These are phyloP conservation scores for Penicillium sp. DNA, from an alignment of 2,329 filamentous ascomycete species.

Conservation along the genomic window DNA sequence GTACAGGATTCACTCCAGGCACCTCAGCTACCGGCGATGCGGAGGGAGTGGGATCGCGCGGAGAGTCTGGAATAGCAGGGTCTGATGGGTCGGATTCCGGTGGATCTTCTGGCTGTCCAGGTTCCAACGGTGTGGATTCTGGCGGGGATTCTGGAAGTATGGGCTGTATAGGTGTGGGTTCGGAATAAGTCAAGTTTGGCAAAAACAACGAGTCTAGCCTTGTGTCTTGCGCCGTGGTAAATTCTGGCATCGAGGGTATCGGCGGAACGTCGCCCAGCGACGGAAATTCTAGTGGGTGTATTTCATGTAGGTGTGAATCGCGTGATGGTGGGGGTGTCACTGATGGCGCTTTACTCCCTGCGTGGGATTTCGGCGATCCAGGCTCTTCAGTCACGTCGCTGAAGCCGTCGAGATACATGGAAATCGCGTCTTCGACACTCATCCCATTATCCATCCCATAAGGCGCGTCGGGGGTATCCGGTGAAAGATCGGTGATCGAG, in stretches of 20 bases:
- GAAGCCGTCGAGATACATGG: conserved; percentile 60
- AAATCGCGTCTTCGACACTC: conserved; percentile 61
- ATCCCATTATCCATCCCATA: conserved; percentile 51
- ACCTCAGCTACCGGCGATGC: conserved; percentile 4
- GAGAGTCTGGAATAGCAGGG: conserved; percentile 3
- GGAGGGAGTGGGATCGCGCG: conserved; percentile 8
- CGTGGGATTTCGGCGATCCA: conserved; percentile 29
- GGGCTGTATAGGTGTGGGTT: conserved; percentile 8
- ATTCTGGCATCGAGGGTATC: conserved; percentile 17
- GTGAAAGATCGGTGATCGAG: conserved; percentile 62
- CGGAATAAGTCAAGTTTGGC: conserved; percentile 1
- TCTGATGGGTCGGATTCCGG: conserved; percentile 6
- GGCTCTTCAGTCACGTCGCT: conserved; percentile 44
- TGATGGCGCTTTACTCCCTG: conserved; percentile 33
- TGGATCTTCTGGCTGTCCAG: neutral
- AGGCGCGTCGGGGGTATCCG: conserved; percentile 66
- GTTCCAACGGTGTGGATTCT: conserved; percentile 7
- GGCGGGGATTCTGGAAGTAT: conserved; percentile 13
- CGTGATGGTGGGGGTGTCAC: conserved; percentile 28
- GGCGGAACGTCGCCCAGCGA: conserved; percentile 22
- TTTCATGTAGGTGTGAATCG: conserved; percentile 27
- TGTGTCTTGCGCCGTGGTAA: neutral
- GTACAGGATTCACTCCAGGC: conserved; percentile 3
- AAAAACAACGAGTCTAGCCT: neutral
- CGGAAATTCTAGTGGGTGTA: conserved; percentile 21